These are phyloP conservation scores for Mucor circinelloides DNA, from an alignment of 371 early-diverging fungal genomes.

Conservation along the genomic window DNA sequence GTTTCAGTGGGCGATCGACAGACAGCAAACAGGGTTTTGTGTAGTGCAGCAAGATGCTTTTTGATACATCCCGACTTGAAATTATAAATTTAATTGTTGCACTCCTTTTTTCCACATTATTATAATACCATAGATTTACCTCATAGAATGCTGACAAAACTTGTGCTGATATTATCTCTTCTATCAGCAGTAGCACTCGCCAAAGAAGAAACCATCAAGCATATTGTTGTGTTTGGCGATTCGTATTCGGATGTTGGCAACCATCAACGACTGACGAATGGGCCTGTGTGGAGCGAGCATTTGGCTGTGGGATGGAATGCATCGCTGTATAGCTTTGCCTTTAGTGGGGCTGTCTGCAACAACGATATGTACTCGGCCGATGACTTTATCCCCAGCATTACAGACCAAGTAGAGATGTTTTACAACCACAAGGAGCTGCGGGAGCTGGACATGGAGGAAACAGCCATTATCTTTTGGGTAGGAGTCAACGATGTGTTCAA, in stretches of 20 bases:
- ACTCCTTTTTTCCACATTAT: not conserved
- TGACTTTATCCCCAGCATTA: conserved; percentile 34
- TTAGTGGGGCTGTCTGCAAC: conserved; percentile 44
- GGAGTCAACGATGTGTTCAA: conserved; percentile 44
- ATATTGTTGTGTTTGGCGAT: conserved; percentile 53
- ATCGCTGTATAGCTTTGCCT: conserved; percentile 46
- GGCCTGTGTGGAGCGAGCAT: conserved; percentile 53
- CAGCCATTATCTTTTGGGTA: conserved; percentile 44
- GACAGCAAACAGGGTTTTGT: not conserved
- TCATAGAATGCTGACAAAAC: not conserved
- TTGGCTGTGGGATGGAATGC: conserved; percentile 50
- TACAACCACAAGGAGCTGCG: conserved; percentile 32
- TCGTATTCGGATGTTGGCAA: conserved; percentile 52
- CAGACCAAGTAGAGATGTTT: conserved; percentile 49
- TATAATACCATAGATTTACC: not conserved
- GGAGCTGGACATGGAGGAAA: conserved; percentile 38
- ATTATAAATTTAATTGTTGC: not conserved
- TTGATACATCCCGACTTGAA: not conserved
- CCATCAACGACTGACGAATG: conserved; percentile 39
- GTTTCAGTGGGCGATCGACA: too few relatives aligned
- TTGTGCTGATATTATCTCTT: not conserved
- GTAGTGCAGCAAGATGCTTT: not conserved
- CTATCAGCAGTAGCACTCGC: not conserved
- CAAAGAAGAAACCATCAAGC: conserved; percentile 23
- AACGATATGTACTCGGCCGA: conserved; percentile 22